Evolutionary conservation across 352 stramenopile genomes (phyloP), one percentile per base, ranked within the genome.

Genomic region (Elongisporangium senticosum): DNA sequence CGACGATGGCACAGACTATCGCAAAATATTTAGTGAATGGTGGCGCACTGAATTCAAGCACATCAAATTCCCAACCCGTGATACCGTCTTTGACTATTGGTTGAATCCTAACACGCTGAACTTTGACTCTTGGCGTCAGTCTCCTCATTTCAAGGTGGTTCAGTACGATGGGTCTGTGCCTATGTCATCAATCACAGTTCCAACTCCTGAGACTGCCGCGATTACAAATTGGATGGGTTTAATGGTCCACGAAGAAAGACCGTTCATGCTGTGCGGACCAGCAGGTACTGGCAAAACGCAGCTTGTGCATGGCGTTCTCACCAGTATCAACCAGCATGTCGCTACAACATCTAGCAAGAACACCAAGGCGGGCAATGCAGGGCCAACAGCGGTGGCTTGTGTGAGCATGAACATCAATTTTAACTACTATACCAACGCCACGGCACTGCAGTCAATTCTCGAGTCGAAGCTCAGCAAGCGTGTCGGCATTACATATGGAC

Each of bases 41-140:
- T 98, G 94, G 94, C 75, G 88, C 26, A 63, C 67, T 19, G 86
- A 98, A 56, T 98, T 97, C 68, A 98, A 98, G 64, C 80, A 85
- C 39, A 79, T 98, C 60, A 98, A 98, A 68, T 87, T 98, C 40
- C 95, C 95, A n/a, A 83, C 77, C 24, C 86, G 85, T 48, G 85
- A 98, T 55, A 97, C 93, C 0, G 88, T 99, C 1, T 99, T 99
- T 56, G 96, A 99, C 69, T 99, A 98, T 67, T 99, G 89, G 81
- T 75, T 98, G 21, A 95, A 99, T 55, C 85, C 90, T 0, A 87
- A 75, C 21, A 87, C 84, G 2, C 72, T 96, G 49, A 65, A 67
- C 5, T 98, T 98, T 62, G 94, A 98, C 47, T 87, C 85, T 17
- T 98, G 95, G 95, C 86, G 86, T 14, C 89, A 95, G n/a, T 97